Evolutionary conservation across 148 eudicot genomes (phyloP), one percentile per base, ranked within the genome.

Genomic region (Dianthus caryophyllus): DNA sequence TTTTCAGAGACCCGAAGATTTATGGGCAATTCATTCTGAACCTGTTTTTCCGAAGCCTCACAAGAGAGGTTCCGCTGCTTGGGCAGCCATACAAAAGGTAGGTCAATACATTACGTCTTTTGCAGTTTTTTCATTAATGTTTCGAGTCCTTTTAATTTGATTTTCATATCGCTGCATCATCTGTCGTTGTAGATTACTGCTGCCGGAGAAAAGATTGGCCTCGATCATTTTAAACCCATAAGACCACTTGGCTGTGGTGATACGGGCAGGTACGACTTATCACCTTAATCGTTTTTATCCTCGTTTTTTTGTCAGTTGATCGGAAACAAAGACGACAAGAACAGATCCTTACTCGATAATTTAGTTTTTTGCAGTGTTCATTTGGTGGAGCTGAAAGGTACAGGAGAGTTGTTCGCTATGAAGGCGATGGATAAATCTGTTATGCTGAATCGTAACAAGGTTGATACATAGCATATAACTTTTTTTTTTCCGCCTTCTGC

Each of bases 201-300:
- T 54, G 65, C 58, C 51, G 90, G 97, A 76, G 87, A 75, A 71
- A 85, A 61, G 75, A 80, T 94, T 71, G 92, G 92, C 64, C 73
- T 94, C 57, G 74, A 88, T 74, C 96, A 94, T 76, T 86, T 94
- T 81, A 90, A 82, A 77, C 99, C 99, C 38, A 79, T 94, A 69
- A 84, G 84, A 67, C 99, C 99, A 59, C 74, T 94, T 87, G 99
- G 99, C 67, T 88, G 86, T 77, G 99, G 99, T 76, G 99, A 94
- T 71, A 94, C 97, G 66, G 99, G 99, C 76, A 94, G 97, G 98
- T 89, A 74, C 15, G 69, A 61, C 53, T n/a, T 52, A 56, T 56
- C 59, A 69, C 72, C 29, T 38, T 21, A 36, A 33, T 17, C 52
- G 8, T 30, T 43, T 44, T 65, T 51, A 20, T 41, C 1, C 30